A percentile compares a stretch with the other conserved stretches of the same genome.
These are phyloP conservation scores for Blastobotrys malaysiensis DNA, from an alignment of 1,139 yeast species.

Conservation along the genomic window DNA sequence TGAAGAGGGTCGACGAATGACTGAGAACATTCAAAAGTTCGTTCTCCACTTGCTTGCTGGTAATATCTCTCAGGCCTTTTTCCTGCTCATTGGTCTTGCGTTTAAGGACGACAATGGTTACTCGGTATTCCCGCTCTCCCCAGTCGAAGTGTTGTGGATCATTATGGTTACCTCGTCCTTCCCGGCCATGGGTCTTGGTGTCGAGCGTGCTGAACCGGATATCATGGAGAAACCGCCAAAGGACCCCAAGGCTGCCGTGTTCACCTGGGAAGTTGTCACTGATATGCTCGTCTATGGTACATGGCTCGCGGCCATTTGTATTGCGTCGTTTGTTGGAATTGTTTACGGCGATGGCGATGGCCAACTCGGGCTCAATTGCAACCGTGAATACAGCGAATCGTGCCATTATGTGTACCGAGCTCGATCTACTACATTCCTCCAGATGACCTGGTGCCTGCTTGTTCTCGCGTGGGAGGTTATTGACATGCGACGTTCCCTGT, in stretches of 20 bases:
- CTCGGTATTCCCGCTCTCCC: slow-evolving; percentile 73
- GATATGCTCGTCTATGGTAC: slow-evolving; percentile 76
- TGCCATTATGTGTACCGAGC: slow-evolving; percentile 72
- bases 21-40: slow-evolving; percentile 73
- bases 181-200: slow-evolving; percentile 86
- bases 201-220: slow-evolving; percentile 62
- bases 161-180: slow-evolving; percentile 73
- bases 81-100: slow-evolving; percentile 65
- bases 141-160: slow-evolving; percentile 77
- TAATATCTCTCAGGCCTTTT: slow-evolving; percentile 72
- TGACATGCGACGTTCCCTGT: slow-evolving; percentile 68
- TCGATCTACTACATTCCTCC: slow-evolving; percentile 75
- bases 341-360: slow-evolving; percentile 63
- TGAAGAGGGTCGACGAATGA: slow-evolving; percentile 81
- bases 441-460: slow-evolving; percentile 88
- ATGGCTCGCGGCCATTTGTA: slow-evolving; percentile 68
- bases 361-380: slow-evolving; percentile 61
- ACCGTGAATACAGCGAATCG: slow-evolving; percentile 39
- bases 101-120: slow-evolving; percentile 54
- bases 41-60: slow-evolving; percentile 75
- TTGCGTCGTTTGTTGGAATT: slow-evolving; percentile 59
- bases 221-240: slow-evolving; percentile 63
- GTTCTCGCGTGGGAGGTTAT: slow-evolving; percentile 88
- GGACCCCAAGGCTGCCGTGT: slow-evolving; percentile 51
- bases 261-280: slow-evolving; percentile 62